Evolutionary conservation across 768 basidiomycete species (phyloP).

Genomic region (Lactifluus subvellereus): DNA sequence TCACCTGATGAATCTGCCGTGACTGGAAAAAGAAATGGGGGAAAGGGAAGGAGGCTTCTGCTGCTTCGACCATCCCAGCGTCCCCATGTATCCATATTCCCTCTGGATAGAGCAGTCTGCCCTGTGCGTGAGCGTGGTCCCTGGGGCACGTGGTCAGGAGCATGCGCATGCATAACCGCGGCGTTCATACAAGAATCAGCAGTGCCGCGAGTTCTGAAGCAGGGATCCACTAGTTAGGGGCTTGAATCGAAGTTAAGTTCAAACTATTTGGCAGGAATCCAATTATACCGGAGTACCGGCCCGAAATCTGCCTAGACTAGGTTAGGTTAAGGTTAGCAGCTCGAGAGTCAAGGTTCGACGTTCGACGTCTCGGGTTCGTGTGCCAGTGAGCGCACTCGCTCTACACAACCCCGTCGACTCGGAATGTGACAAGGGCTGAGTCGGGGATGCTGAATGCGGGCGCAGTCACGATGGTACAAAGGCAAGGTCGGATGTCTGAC

Average conservation of each 20-base stretch:
- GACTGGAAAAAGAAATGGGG: not conserved
- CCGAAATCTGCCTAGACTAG: not conserved
- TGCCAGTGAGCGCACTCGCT: not conserved
- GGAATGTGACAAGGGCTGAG: not conserved
- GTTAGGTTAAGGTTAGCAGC: too few species aligned
- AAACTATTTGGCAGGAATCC: too few species aligned
- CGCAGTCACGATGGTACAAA: slow-evolving; percentile 1
- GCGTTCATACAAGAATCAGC: slow-evolving; percentile 72
- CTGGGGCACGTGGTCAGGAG: slow-evolving; percentile 81
- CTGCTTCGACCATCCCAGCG: slow-evolving; percentile 56
- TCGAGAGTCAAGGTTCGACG: not conserved
- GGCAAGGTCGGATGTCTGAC: not conserved
- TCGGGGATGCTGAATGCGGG: not conserved
- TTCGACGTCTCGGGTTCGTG: slow-evolving; percentile 6
- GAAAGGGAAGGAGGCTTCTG: slow-evolving; percentile 34
- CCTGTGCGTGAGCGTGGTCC: slow-evolving; percentile 67
- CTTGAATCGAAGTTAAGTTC: slow-evolving; percentile 30
- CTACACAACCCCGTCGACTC: not conserved
- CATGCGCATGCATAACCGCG: slow-evolving; percentile 46
- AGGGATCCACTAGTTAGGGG: too few species aligned
- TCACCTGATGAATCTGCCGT: too few species aligned
- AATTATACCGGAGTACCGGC: not conserved
- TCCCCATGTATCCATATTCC: slow-evolving; percentile 67
- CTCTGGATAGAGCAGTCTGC: slow-evolving; percentile 82
- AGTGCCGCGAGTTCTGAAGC: slow-evolving; percentile 58